Evolutionary conservation across 305 asterid genomes (phyloP).

Genomic region (Caryopteris hybrid): DNA sequence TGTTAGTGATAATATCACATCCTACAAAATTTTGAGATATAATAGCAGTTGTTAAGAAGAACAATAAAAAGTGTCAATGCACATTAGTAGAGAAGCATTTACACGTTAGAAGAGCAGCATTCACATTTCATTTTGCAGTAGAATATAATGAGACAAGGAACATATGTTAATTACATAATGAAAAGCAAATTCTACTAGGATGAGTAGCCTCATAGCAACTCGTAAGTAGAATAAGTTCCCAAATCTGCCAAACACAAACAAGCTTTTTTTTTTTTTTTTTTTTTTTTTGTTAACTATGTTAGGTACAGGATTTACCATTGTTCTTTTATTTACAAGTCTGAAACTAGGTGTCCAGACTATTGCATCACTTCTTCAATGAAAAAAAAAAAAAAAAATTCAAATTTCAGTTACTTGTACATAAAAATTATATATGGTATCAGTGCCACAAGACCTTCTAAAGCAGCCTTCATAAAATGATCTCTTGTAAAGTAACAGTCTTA

Average conservation of each 20-base stretch:
- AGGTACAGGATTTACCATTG: neutral
- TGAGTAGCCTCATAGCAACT: neutral
- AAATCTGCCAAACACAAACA: neutral
- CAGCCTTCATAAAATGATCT: neutral
- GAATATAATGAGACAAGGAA: conserved; percentile 6
- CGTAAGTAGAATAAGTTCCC: neutral
- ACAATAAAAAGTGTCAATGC: neutral
- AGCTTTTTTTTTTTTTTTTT: neutral
- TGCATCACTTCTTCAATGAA: neutral
- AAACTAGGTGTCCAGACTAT: neutral
- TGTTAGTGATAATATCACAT: conserved; percentile 75
- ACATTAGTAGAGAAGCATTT: conserved; percentile 1
- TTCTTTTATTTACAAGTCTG: neutral
- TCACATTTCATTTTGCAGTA: neutral
- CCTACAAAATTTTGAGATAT: conserved; percentile 41
- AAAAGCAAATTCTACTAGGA: conserved; percentile 4
- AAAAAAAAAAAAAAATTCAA: neutral
- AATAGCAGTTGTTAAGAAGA: neutral
- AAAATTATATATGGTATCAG: neutral
- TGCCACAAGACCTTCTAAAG: neutral
- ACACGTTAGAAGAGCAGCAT: neutral
- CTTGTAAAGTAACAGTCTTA: neutral
- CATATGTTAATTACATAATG: neutral
- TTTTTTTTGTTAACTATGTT: neutral
- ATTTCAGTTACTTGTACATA: neutral